Evolutionary conservation across 116 monocot species (phyloP).

Genomic region (Dioscorea cayenensis): DNA sequence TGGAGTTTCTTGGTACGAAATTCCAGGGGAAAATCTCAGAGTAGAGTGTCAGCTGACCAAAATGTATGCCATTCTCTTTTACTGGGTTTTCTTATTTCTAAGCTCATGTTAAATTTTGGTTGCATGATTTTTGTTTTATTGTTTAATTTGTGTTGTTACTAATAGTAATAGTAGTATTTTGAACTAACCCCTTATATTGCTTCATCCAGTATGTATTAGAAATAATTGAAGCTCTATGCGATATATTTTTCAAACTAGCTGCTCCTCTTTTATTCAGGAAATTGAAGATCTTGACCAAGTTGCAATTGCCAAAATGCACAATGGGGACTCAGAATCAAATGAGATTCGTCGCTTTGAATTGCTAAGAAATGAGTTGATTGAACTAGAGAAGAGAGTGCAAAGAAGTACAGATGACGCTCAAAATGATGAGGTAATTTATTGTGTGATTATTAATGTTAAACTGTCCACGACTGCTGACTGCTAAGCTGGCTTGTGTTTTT

Average conservation of each 20-base stretch:
- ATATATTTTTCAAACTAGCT: not conserved
- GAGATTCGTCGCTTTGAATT: constrained; percentile 75
- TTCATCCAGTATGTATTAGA: no score
- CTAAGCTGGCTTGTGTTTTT: not conserved
- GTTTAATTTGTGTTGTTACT: not conserved
- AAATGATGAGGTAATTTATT: constrained; percentile 35
- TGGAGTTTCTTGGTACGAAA: constrained; percentile 63
- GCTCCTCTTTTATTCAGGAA: not conserved
- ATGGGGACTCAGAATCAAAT: constrained; percentile 29
- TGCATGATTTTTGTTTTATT: not conserved
- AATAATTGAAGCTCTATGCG: not conserved
- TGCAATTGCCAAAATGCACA: constrained; percentile 10
- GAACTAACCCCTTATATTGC: no score
- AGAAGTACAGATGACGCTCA: constrained; percentile 50
- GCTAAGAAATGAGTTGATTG: constrained; percentile 68
- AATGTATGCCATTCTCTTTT: constrained; percentile 36
- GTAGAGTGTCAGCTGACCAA: constrained; percentile 19
- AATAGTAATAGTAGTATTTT: not conserved
- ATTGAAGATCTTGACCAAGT: constrained; percentile 8
- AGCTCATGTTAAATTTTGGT: not conserved
- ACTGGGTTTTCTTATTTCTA: not conserved
- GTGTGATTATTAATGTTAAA: not conserved
- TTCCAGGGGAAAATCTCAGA: constrained; percentile 33
- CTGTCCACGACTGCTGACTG: not conserved
- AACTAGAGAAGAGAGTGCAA: constrained; percentile 84